Conservation (phyloP, 805 yeast genomes). For the Nematodospora valgi region DNA sequence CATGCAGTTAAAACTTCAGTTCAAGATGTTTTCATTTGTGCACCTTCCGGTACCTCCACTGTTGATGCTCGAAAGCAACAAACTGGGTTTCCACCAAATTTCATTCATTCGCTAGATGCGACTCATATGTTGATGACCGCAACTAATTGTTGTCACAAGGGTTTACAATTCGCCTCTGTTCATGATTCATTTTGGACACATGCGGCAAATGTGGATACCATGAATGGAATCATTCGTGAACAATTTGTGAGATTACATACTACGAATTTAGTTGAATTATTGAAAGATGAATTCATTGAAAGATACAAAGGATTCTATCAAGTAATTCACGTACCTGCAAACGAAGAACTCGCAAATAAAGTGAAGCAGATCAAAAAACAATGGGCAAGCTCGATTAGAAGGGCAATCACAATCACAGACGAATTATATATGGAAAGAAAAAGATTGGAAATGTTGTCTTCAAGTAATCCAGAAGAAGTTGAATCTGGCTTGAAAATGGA, state of each 20-base stretch:
- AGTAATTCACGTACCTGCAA: conserved; percentile 18
- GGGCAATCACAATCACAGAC: background rate
- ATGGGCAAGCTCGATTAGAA: conserved; percentile 1
- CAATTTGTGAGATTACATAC: conserved; percentile 35
- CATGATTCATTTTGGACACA: conserved; percentile 48
- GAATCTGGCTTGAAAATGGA: conserved; percentile 4
- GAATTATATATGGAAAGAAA: conserved; percentile 6
- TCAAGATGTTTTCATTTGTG: conserved; percentile 82
- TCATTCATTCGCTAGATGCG: conserved; percentile 42
- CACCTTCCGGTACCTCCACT: conserved; percentile 72
- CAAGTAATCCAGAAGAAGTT: conserved; percentile 19
- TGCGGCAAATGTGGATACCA: conserved; percentile 25
- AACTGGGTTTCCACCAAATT: conserved; percentile 59
- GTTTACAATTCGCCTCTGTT: conserved; percentile 33
- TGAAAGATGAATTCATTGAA: conserved; percentile 24
- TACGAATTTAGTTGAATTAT: conserved; percentile 19
- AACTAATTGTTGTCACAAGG: conserved; percentile 15
- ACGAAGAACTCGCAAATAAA: conserved; percentile 17
- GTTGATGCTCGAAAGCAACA: conserved; percentile 88
- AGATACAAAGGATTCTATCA: conserved; percentile 19
- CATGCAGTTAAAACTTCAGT: conserved; percentile 74
- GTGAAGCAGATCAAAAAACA: conserved; percentile 7
- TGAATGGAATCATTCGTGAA: conserved; percentile 26
- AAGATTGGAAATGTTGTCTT: conserved; percentile 11
- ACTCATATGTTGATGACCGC: conserved; percentile 38